A percentile compares a stretch with the other conserved stretches of the same genome.
Conservation (phyloP, 2,329 filamentous ascomycete genomes). For the Penicillium hesseltinei region DNA sequence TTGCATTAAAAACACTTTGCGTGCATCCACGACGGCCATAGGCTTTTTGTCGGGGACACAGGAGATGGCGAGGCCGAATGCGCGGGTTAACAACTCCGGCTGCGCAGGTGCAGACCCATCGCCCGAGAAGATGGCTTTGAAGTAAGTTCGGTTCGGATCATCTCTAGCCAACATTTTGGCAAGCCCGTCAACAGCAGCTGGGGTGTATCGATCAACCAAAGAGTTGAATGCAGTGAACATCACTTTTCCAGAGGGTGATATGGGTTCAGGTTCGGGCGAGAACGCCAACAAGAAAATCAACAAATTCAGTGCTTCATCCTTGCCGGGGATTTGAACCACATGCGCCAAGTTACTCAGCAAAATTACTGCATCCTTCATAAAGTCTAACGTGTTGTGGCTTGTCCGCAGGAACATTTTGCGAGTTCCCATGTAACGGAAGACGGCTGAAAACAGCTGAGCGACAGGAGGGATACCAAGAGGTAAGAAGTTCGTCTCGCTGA, state of each 20-base stretch:
- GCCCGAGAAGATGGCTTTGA: constrained; percentile 74
- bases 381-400: constrained; percentile 82
- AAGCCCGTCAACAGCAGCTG: constrained; percentile 82
- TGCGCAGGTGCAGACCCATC: constrained; percentile 65
- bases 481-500: constrained; percentile 72
- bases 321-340: constrained; percentile 74
- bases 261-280: constrained; percentile 73
- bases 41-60: constrained; percentile 72
- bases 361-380: constrained; percentile 93
- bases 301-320: constrained; percentile 82
- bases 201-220: constrained; percentile 78
- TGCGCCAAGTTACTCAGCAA: constrained; percentile 86
- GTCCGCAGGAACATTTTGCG: constrained; percentile 81
- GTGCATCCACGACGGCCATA: constrained; percentile 69
- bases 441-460: constrained; percentile 77
- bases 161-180: constrained; percentile 90
- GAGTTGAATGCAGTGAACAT: constrained; percentile 82
- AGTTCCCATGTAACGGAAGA: constrained; percentile 84
- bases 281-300: constrained; percentile 89
- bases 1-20: constrained; percentile 89
- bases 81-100: constrained; percentile 77
- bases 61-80: constrained; percentile 83
- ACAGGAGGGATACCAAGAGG: constrained; percentile 73
- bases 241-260: constrained; percentile 55
- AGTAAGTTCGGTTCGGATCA: constrained; percentile 85